Conservation (phyloP, 768 basidiomycete genomes). For the Xerocomus potaroensis region DNA sequence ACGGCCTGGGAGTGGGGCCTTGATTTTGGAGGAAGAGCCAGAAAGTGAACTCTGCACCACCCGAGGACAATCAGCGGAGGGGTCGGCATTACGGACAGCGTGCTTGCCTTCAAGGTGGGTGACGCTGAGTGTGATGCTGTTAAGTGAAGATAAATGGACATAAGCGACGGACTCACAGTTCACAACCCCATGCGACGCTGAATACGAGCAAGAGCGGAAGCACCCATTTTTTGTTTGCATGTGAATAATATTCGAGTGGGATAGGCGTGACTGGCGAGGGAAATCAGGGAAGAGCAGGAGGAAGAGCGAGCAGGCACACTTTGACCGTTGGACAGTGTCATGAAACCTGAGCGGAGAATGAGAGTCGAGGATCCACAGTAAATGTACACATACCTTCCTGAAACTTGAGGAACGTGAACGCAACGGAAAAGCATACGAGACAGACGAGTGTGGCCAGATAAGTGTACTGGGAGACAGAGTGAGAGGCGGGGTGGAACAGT, state of each 20-base stretch:
- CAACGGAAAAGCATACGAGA: slow-evolving; percentile 58
- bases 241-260: slow-evolving; percentile 51
- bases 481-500: slow-evolving; percentile 8
- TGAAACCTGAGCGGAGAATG: slow-evolving; percentile 12
- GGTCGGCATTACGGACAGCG: not conserved
- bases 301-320: slow-evolving; percentile 4
- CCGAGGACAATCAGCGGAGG: slow-evolving; percentile 4
- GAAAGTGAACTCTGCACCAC: slow-evolving; percentile 60
- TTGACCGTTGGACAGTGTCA: slow-evolving; percentile 6
- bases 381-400: slow-evolving; percentile 51
- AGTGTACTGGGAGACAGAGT: slow-evolving; percentile 54
- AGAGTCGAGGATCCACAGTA: not conserved
- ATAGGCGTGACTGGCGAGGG: slow-evolving; percentile 46
- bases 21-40: slow-evolving; percentile 83
- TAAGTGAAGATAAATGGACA: not conserved
- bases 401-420: slow-evolving; percentile 64
- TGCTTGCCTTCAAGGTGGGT: slow-evolving; percentile 75
- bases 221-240: slow-evolving; percentile 46
- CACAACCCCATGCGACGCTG: slow-evolving; percentile 71
- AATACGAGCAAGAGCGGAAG: slow-evolving; percentile 69
- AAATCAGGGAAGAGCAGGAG: slow-evolving; percentile 2
- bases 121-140: slow-evolving; percentile 38
- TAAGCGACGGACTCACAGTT: slow-evolving; percentile 45
- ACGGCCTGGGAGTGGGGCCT: slow-evolving; percentile 62
- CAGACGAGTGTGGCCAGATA: slow-evolving; percentile 69